phyloP scores from a whole-genome alignment of 2,329 filamentous ascomycete species.

The Pochonia chlamydosporia region DNA sequence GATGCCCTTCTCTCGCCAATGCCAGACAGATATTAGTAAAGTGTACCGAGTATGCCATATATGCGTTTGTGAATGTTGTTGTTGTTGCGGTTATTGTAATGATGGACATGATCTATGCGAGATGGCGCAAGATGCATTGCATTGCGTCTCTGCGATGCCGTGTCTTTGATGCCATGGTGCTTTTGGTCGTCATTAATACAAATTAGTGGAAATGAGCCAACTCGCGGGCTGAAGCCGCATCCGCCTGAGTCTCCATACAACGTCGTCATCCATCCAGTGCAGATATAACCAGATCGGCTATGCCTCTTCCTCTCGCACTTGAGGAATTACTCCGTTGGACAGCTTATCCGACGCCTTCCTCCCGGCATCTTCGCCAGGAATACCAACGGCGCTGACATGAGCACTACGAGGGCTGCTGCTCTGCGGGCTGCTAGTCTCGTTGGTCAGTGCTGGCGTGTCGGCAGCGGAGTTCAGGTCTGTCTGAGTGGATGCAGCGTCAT shows the following conservation, averaged over 20 bases:
- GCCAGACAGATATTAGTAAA: conserved; percentile 7
- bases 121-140: not conserved
- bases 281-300: conserved; percentile 10
- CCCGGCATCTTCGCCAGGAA: conserved; percentile 22
- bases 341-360: conserved; percentile 16
- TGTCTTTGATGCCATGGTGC: not conserved
- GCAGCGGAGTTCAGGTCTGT: conserved; percentile 46
- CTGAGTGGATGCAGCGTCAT: conserved; percentile 30
- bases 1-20: not conserved
- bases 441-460: conserved; percentile 62
- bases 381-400: conserved; percentile 47
- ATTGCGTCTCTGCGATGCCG: not conserved
- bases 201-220: not conserved
- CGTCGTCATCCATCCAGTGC: not conserved
- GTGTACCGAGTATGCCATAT: conserved; percentile 8
- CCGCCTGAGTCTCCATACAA: not conserved
- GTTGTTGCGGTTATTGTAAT: not conserved
- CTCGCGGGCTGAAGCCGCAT: not conserved
- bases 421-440: conserved; percentile 63
- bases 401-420: conserved; percentile 62
- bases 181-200: conserved; percentile 2
- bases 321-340: conserved; percentile 12
- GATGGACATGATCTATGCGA: conserved; percentile 4
- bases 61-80: conserved; percentile 2
- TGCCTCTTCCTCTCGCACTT: conserved; percentile 26